A percentile compares a stretch with the other conserved stretches of the same genome.
These are phyloP conservation scores for Rhynchosporium agropyri DNA, from an alignment of 2,329 filamentous ascomycete species.

Conservation along the genomic window DNA sequence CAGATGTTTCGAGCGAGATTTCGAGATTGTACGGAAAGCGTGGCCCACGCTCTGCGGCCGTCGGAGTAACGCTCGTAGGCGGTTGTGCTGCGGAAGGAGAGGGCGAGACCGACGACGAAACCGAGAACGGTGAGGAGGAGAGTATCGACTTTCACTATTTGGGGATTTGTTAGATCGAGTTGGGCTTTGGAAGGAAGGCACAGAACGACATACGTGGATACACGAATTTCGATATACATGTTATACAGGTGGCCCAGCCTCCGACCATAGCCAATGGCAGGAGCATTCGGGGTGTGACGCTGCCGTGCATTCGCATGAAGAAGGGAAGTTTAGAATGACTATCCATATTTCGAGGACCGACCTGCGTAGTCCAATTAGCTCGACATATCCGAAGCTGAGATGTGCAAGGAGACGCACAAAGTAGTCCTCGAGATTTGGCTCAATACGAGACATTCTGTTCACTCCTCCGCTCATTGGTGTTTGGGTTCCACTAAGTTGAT, in stretches of 20 bases:
- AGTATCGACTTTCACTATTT: slow-evolving; percentile 58
- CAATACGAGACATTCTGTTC: slow-evolving; percentile 12
- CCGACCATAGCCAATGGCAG: slow-evolving; percentile 66
- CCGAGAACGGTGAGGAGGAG: slow-evolving; percentile 75
- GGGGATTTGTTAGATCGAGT: not conserved
- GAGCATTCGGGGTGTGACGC: slow-evolving; percentile 73
- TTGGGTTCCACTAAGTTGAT: slow-evolving; percentile 23
- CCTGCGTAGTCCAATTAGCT: slow-evolving; percentile 27
- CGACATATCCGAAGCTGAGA: not conserved
- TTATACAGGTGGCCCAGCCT: slow-evolving; percentile 68
- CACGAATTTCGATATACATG: slow-evolving; percentile 49
- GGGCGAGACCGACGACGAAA: slow-evolving; percentile 79
- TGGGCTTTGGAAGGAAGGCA: slow-evolving; percentile 23
- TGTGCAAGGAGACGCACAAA: slow-evolving; percentile 32
- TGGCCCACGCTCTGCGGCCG: slow-evolving; percentile 64
- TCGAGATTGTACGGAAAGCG: slow-evolving; percentile 63
- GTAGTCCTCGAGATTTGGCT: slow-evolving; percentile 32
- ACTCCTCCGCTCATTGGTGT: slow-evolving; percentile 30
- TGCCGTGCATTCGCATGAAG: slow-evolving; percentile 76
- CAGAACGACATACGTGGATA: slow-evolving; percentile 18
- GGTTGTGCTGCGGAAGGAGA: slow-evolving; percentile 76
- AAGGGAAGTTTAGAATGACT: slow-evolving; percentile 77
- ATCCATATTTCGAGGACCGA: slow-evolving; percentile 67
- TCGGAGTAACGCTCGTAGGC: slow-evolving; percentile 75
- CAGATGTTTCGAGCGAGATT: slow-evolving; percentile 78